phyloP scores from a whole-genome alignment of 148 eudicot species.

The Hydrangea macrophylla region DNA sequence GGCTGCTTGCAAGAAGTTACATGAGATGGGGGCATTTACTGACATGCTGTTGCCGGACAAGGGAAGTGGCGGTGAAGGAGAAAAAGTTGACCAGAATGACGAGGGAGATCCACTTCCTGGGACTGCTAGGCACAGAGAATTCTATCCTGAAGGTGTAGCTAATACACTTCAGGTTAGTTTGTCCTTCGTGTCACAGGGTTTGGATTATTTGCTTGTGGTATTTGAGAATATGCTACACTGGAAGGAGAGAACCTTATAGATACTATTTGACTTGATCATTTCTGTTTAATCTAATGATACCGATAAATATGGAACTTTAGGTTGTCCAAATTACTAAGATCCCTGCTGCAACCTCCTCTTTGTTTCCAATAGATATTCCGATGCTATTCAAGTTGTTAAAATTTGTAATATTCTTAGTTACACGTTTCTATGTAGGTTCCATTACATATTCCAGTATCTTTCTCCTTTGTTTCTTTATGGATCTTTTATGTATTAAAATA shows the following conservation, averaged over 20 bases:
- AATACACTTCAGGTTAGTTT: slow-evolving; percentile 70
- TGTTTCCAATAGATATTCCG: not conserved
- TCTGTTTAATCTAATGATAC: too few species aligned
- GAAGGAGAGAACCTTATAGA: not conserved
- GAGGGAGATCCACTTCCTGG: slow-evolving; percentile 91
- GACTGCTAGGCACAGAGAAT: slow-evolving; percentile 95
- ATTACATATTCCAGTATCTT: too few species aligned
- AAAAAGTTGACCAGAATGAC: slow-evolving; percentile 67
- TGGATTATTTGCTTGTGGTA: slow-evolving; percentile 11
- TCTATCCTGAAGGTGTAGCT: slow-evolving; percentile 96
- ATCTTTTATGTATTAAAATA: too few species aligned
- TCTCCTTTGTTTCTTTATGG: too few species aligned
- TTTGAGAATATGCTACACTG: slow-evolving; percentile 1
- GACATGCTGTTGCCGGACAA: slow-evolving; percentile 99
- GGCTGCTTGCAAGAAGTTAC: slow-evolving; percentile 99
- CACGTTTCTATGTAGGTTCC: too few species aligned
- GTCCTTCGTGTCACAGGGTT: slow-evolving; percentile 6
- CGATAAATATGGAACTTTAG: not conserved
- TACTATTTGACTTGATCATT: too few species aligned
- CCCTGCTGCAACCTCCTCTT: not conserved
- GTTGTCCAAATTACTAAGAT: not conserved
- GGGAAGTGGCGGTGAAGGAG: slow-evolving; percentile 76
- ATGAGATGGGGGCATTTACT: slow-evolving; percentile 98
- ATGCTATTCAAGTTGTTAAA: too few species aligned
- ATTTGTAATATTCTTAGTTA: too few species aligned